Evolutionary conservation across 345 rosid genomes (phyloP).

Genomic region (Eucalyptus erythrocorys): DNA sequence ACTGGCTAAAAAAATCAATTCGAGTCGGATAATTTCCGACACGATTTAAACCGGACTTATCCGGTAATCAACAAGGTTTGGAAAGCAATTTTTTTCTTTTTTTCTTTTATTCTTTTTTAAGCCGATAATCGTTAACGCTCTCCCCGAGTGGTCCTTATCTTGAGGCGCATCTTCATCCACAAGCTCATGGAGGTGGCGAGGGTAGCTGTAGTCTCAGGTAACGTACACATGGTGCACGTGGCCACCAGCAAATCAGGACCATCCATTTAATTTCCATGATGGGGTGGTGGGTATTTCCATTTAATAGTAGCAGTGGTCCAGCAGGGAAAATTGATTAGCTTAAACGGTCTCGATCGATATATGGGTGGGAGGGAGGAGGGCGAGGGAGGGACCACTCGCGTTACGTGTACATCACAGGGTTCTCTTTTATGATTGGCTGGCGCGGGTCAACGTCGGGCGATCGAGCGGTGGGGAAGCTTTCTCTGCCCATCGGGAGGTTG

Average conservation of each 20-base stretch:
- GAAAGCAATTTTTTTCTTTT: background rate
- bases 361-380: background rate
- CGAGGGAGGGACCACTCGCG: background rate
- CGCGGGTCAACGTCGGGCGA: slow-evolving; percentile 4
- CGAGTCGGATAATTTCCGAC: rapidly evolving
- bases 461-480: slow-evolving; percentile 1
- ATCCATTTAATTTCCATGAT: background rate
- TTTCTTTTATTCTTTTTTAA: no score
- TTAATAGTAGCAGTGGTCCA: slow-evolving; percentile 17
- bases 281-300: background rate
- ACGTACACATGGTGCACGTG: slow-evolving; percentile 7
- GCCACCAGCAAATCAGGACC: slow-evolving; percentile 7
- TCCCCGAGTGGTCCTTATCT: slow-evolving; percentile 3
- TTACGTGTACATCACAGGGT: background rate
- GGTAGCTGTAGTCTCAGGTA: background rate
- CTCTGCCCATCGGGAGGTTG: background rate
- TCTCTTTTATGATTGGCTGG: background rate
- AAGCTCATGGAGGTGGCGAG: background rate
- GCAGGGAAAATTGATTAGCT: background rate
- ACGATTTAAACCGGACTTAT: no score
- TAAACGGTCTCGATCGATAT: slow-evolving; percentile 11
- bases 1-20: no score
- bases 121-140: background rate
- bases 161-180: slow-evolving; percentile 7
- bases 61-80: background rate